These are phyloP conservation scores for Apiotrichum veenhuisii DNA, from an alignment of 1,284 basidiomycete genomes.

Conservation along the genomic window DNA sequence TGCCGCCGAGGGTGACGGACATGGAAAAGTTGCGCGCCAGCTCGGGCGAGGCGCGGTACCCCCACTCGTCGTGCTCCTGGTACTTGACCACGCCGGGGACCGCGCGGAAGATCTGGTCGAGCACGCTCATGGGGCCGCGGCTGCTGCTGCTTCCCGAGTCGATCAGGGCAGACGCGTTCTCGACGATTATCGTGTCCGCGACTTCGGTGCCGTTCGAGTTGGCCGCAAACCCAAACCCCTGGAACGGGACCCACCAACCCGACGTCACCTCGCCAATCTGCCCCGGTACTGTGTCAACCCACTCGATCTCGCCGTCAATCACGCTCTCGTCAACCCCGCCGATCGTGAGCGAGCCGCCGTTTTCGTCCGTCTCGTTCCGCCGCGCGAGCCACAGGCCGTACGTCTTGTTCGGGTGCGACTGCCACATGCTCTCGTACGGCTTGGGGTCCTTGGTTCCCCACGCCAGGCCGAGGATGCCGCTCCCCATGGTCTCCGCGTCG, in stretches of 20 bases:
- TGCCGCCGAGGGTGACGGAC: not conserved
- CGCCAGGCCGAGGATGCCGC: not conserved
- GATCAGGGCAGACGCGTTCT: conserved; percentile 35
- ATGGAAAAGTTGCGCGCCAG: not conserved
- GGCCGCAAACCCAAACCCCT: conserved; percentile 60
- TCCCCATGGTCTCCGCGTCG: not conserved
- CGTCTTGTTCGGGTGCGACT: conserved; percentile 51
- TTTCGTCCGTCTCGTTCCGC: conserved; percentile 3
- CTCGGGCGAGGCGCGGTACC: not conserved
- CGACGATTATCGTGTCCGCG: conserved; percentile 27
- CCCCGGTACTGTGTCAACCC: conserved; percentile 51
- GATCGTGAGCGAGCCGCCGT: conserved; percentile 73
- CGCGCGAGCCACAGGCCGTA: conserved; percentile 81
- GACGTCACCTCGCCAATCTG: not conserved
- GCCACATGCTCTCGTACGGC: not conserved
- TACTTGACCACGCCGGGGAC: conserved; percentile 60
- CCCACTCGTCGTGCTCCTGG: not conserved
- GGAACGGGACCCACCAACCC: conserved; percentile 60
- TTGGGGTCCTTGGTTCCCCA: not conserved
- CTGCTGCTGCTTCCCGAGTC: conserved; percentile 83
- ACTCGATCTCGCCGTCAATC: conserved; percentile 76
- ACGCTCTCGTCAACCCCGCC: conserved; percentile 61
- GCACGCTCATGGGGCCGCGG: conserved; percentile 65
- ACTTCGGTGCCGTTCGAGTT: conserved; percentile 72
- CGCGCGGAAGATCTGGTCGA: conserved; percentile 66